These are phyloP conservation scores for Lachnellula hyalina DNA, from an alignment of 2,329 filamentous ascomycete species.

Conservation along the genomic window DNA sequence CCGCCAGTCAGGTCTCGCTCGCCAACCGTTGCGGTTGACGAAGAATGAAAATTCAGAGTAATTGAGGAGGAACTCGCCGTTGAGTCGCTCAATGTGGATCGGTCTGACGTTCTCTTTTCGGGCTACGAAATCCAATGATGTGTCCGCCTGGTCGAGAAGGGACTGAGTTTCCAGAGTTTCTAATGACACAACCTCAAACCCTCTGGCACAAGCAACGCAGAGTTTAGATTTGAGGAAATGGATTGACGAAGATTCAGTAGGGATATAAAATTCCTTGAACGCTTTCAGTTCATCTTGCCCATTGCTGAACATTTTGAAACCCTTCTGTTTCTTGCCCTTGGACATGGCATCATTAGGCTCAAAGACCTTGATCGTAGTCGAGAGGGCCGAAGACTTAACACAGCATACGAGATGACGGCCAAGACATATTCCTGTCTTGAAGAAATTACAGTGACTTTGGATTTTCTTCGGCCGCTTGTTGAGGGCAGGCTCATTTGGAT, in stretches of 20 bases:
- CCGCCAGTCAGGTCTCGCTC: conserved; percentile 90
- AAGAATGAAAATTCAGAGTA: conserved; percentile 99
- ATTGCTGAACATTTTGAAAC: conserved; percentile 91
- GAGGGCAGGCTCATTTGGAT: conserved; percentile 73
- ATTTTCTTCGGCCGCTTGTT: conserved; percentile 92
- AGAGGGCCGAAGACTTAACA: conserved; percentile 89
- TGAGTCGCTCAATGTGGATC: conserved; percentile 94
- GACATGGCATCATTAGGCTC: conserved; percentile 94
- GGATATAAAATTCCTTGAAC: conserved; percentile 99
- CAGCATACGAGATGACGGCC: conserved; percentile 93
- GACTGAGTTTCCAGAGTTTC: conserved; percentile 98
- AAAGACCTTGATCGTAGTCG: conserved; percentile 97
- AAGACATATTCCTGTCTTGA: conserved; percentile 93
- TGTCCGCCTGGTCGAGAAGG: conserved; percentile 93
- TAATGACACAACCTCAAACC: conserved; percentile 94
- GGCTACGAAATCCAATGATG: conserved; percentile 93
- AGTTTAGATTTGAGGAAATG: conserved; percentile 96
- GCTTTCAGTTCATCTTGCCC: conserved; percentile 93
- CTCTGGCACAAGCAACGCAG: conserved; percentile 90
- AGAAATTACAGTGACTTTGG: conserved; percentile 95
- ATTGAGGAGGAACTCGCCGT: conserved; percentile 94
- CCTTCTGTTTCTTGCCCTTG: conserved; percentile 92
- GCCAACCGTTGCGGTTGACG: conserved; percentile 97
- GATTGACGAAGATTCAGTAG: conserved; percentile 94
- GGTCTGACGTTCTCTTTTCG: conserved; percentile 90